These are phyloP conservation scores for Exobasidium rhododendri DNA, from an alignment of 1,284 basidiomycete genomes.

Conservation along the genomic window DNA sequence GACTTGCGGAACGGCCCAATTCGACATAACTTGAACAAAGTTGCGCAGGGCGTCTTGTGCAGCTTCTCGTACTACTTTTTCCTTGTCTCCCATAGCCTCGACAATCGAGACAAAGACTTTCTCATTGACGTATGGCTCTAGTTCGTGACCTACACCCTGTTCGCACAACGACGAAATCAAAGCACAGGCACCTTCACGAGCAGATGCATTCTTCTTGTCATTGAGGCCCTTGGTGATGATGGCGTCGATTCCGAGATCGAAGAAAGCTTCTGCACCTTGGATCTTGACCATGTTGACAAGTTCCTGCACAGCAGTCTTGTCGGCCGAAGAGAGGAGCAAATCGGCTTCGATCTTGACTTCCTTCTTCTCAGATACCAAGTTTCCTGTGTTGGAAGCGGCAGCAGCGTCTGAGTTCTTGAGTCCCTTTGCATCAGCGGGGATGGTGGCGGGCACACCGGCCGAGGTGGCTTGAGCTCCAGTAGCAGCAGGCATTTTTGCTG, in stretches of 20 bases:
- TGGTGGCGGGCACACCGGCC: constrained; percentile 49
- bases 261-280: constrained; percentile 78
- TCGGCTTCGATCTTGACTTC: constrained; percentile 56
- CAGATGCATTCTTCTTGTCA: constrained; percentile 65
- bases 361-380: constrained; percentile 48
- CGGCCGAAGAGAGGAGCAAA: constrained; percentile 54
- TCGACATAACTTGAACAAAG: constrained; percentile 78
- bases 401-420: constrained; percentile 50
- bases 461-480: constrained; percentile 21
- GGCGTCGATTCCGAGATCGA: constrained; percentile 71
- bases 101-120: constrained; percentile 78
- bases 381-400: constrained; percentile 46
- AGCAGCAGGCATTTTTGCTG: constrained; percentile 32
- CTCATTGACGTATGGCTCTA: constrained; percentile 85
- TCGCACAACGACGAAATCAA: constrained; percentile 69
- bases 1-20: constrained; percentile 80
- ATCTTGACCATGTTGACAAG: constrained; percentile 58
- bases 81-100: constrained; percentile 90
- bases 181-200: constrained; percentile 69
- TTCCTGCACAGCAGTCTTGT: constrained; percentile 56
- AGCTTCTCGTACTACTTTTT: constrained; percentile 75
- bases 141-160: constrained; percentile 73
- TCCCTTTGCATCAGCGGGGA: constrained; percentile 40
- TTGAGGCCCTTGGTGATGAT: constrained; percentile 70
- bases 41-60: constrained; percentile 79